These are phyloP conservation scores for Diaporthe sp. DNA, from an alignment of 2,329 filamentous ascomycete species.

Conservation along the genomic window DNA sequence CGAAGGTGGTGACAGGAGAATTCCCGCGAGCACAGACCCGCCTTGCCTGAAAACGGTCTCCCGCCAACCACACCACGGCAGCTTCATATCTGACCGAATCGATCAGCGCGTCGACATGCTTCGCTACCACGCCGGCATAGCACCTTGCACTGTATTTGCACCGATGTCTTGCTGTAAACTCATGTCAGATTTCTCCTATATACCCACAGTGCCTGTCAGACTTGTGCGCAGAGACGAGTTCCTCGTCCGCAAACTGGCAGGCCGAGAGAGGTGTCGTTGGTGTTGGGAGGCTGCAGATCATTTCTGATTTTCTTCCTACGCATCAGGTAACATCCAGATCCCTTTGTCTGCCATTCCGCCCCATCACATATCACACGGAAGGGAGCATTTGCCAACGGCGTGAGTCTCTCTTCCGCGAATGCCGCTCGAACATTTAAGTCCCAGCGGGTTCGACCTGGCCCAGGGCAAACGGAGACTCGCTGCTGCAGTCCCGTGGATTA, in stretches of 20 bases:
- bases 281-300: slow-evolving; percentile 8
- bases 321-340: not conserved
- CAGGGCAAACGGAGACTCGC: slow-evolving; percentile 12
- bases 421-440: not conserved
- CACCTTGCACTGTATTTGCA: not conserved
- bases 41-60: not conserved
- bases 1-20: not conserved
- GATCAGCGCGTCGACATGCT: not conserved
- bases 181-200: not conserved
- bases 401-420: not conserved
- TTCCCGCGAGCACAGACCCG: not conserved
- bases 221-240: not conserved
- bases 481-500: not conserved
- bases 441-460: not conserved
- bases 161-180: not conserved
- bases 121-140: too few relatives aligned
- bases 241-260: not conserved
- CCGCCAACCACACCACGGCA: not conserved
- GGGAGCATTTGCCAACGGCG: not conserved
- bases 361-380: slow-evolving; percentile 15
- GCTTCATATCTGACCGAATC: not conserved
- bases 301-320: not conserved
- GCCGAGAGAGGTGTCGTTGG: not conserved
- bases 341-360: slow-evolving; percentile 3
- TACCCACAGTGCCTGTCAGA: not conserved